Conservation (phyloP, 768 basidiomycete genomes). For the Tulasnella sp. region DNA sequence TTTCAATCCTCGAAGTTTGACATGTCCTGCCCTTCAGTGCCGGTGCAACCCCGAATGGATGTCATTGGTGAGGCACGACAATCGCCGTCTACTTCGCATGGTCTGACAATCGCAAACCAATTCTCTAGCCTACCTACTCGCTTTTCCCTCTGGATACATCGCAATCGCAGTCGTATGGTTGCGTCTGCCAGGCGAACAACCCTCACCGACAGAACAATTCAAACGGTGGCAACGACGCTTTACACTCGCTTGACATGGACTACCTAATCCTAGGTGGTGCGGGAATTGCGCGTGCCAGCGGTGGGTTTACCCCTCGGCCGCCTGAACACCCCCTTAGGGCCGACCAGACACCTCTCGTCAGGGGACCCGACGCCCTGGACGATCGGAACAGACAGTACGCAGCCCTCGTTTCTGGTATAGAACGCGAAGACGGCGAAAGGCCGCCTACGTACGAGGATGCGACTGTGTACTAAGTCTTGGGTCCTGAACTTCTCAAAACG, state of each 20-base stretch:
- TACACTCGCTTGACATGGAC: not conserved
- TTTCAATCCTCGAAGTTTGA: not conserved
- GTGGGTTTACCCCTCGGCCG: slow-evolving; percentile 1
- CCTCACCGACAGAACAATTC: too few relatives aligned
- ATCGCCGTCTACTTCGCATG: not conserved
- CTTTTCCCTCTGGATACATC: slow-evolving; percentile 10
- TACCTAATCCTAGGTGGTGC: too few relatives aligned
- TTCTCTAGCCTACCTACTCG: slow-evolving; percentile 10
- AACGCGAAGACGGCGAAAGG: slow-evolving; percentile 66
- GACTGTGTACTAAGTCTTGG: not conserved
- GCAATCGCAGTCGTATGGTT: not conserved
- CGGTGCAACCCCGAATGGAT: slow-evolving; percentile 71
- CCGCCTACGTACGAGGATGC: slow-evolving; percentile 58
- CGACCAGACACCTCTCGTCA: slow-evolving; percentile 1
- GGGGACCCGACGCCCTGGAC: slow-evolving; percentile 14
- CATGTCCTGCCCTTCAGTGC: slow-evolving; percentile 36
- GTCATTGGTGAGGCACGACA: slow-evolving; percentile 33
- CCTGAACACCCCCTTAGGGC: slow-evolving; percentile 27
- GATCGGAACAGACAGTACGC: slow-evolving; percentile 48
- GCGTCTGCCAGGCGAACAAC: slow-evolving; percentile 3
- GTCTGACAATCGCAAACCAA: not conserved
- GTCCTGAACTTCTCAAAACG: not conserved
- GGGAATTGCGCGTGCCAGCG: too few relatives aligned
- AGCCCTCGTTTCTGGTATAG: slow-evolving; percentile 68
- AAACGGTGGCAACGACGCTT: not conserved